phyloP scores from a whole-genome alignment of 2,329 filamentous ascomycete species.

The Penicillium freii region DNA sequence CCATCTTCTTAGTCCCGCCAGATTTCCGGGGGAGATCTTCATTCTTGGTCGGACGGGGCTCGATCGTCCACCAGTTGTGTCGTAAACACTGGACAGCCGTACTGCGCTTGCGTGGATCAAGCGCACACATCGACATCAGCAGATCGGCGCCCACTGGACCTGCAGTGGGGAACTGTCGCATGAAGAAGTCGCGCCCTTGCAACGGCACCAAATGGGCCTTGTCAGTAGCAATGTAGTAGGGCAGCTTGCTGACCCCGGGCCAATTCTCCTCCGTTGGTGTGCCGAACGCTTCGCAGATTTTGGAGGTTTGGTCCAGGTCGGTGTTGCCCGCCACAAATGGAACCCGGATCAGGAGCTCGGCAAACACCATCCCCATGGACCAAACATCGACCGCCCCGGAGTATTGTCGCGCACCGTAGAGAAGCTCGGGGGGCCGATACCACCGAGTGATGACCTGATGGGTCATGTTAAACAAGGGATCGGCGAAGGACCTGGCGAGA shows the following conservation, averaged over 20 bases:
- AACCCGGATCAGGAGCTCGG: conserved; percentile 78
- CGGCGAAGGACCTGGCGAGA: conserved; percentile 82
- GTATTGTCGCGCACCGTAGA: conserved; percentile 88
- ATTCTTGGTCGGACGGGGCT: conserved; percentile 79
- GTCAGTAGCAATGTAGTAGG: conserved; percentile 73
- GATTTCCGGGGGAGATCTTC: conserved; percentile 77
- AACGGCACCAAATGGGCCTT: conserved; percentile 55
- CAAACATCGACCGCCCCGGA: conserved; percentile 89
- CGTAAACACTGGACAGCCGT: conserved; percentile 73
- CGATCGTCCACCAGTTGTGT: conserved; percentile 81
- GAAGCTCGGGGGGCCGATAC: conserved; percentile 91
- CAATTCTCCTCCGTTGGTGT: conserved; percentile 92
- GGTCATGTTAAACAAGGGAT: conserved; percentile 87
- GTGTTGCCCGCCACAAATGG: conserved; percentile 81
- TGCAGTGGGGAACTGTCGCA: conserved; percentile 72
- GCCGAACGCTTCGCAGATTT: conserved; percentile 82
- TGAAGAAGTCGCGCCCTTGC: conserved; percentile 69
- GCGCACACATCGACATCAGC: conserved; percentile 75
- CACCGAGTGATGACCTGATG: conserved; percentile 93
- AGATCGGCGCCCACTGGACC: conserved; percentile 83
- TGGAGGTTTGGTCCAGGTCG: conserved; percentile 79
- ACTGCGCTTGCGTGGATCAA: conserved; percentile 84
- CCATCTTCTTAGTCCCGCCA: conserved; percentile 71
- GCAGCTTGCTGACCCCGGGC: conserved; percentile 82
- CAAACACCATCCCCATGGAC: conserved; percentile 90